Evolutionary conservation across 1,284 basidiomycete species (phyloP), one percentile per base, ranked within the genome.

Genomic region (Melanopsichium pennsylvanicum): DNA sequence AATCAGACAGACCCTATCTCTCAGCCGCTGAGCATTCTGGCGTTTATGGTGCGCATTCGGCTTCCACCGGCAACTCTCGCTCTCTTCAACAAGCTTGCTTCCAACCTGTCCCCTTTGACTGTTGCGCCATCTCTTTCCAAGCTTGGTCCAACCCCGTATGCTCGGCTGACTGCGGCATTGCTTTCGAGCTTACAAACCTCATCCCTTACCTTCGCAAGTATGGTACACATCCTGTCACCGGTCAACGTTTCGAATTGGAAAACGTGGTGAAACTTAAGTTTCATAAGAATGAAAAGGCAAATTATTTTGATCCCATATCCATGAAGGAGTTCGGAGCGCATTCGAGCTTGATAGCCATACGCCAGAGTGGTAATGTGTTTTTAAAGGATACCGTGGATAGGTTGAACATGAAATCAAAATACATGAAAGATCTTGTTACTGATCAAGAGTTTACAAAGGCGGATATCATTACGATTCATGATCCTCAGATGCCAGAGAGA

Each of bases 221-320:
- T 70, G 81, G 82, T 36, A 79, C 81, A n/a, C 95, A 92, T 90
- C 96, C 96, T 0, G 88, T 93, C 21, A 93, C 93, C 0, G 91
- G 93, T 61, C 88, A 90, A 58, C 86, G 89, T 5, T 84, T 97
- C 23, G 83, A 85, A 0, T 89, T 92, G 0, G 85, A 87, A 4
- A 89, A 94, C 60, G 86, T 99, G 39, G 89, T 97, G 67, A 88
- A 88, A 49, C 86, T 99, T 42, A 88, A 96, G 80, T 97, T 97
- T 77, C 88, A 88, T 42, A 83, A 84, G 64, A 82, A 75, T 37
- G 59, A 72, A 16, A 38, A 52, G 1, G 63, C 59, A 10, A 56
- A 70, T 9, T 82, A 70, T 46, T 76, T 81, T 52, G 83, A 84
- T 60, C 83, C 83, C 0, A 80, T 84, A 29, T 82, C 82, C n/a